Evolutionary conservation across 139 green algal genomes (phyloP).

Genomic region (Chlamydomonas sphaeroides): DNA sequence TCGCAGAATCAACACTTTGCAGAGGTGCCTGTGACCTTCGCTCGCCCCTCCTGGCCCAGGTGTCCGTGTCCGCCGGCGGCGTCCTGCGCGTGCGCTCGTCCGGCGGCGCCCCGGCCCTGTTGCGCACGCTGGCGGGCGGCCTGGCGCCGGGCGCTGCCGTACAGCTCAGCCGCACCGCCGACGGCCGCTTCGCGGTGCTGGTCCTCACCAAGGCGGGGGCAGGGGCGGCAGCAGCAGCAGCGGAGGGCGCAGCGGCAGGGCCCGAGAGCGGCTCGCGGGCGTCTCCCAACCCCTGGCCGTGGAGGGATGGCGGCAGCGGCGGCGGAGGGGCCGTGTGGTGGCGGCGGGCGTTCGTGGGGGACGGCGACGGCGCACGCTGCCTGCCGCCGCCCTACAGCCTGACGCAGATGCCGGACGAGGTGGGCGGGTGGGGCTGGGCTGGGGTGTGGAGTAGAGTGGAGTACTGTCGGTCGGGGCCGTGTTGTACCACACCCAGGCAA

Average conservation of each 20-base stretch:
- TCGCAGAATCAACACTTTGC: too few relatives aligned
- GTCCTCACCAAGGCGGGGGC: constrained; percentile 5
- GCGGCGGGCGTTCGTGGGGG: constrained; percentile 5
- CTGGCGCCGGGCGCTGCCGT: background rate
- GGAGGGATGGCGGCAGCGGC: background rate
- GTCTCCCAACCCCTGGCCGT: background rate
- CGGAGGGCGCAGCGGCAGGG: background rate
- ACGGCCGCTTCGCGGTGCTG: constrained; percentile 24
- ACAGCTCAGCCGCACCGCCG: constrained; percentile 22
- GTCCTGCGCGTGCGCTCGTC: constrained; percentile 13
- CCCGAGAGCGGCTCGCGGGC: too few relatives aligned
- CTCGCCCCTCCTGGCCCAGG: too few relatives aligned
- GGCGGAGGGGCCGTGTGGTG: background rate
- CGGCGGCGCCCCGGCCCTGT: background rate
- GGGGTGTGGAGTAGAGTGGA: too few relatives aligned
- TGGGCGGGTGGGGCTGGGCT: too few relatives aligned
- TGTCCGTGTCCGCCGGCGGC: background rate
- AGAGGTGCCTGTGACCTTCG: too few relatives aligned
- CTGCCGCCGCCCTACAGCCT: constrained; percentile 25
- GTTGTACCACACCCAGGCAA: background rate
- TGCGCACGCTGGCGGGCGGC: background rate
- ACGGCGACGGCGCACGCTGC: constrained; percentile 9
- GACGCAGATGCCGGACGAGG: background rate
- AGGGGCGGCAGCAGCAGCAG: background rate
- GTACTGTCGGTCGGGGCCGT: too few relatives aligned